These are phyloP conservation scores for Lentithecium fluviatile DNA, from an alignment of 495 filamentous ascomycete species.

Conservation along the genomic window DNA sequence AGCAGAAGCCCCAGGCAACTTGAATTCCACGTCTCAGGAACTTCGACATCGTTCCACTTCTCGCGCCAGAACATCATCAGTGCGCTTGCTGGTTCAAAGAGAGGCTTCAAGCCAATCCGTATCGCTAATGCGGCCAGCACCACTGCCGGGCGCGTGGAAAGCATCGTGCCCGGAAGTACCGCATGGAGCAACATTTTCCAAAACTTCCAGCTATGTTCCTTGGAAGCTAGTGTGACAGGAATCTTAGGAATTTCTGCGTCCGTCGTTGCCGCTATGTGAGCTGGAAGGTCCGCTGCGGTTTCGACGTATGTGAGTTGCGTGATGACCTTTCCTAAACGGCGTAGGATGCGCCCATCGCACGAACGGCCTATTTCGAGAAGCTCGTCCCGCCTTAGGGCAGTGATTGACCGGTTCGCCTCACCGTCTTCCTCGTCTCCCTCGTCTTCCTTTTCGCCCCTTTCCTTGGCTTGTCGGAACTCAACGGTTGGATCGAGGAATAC, in stretches of 20 bases:
- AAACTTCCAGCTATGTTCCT: slow-evolving; percentile 41
- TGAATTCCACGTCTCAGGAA: slow-evolving; percentile 50
- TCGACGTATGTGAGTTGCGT: slow-evolving; percentile 46
- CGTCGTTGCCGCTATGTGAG: no score
- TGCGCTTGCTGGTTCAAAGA: slow-evolving; percentile 41
- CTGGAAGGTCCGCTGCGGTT: slow-evolving; percentile 36
- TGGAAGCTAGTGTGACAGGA: no score
- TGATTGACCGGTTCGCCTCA: slow-evolving; percentile 24
- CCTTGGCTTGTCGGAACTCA: slow-evolving; percentile 32
- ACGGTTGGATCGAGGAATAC: slow-evolving; percentile 50
- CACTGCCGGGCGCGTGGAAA: slow-evolving; percentile 45
- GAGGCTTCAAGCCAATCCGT: slow-evolving; percentile 45
- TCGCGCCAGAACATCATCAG: slow-evolving; percentile 45
- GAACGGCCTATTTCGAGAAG: slow-evolving; percentile 51
- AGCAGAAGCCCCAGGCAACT: slow-evolving; percentile 47
- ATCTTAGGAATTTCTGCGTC: no score
- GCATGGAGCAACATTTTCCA: slow-evolving; percentile 49
- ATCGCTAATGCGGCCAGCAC: slow-evolving; percentile 49
- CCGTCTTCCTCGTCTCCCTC: slow-evolving; percentile 16
- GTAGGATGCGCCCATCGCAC: slow-evolving; percentile 46
- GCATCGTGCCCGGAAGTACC: slow-evolving; percentile 48
- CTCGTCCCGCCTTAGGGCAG: slow-evolving; percentile 43
- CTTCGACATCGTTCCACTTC: slow-evolving; percentile 47
- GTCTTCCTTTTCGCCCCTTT: slow-evolving; percentile 13
- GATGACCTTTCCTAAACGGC: slow-evolving; percentile 47